Evolutionary conservation across 768 basidiomycete species (phyloP).

Genomic region (Amanita muscaria): DNA sequence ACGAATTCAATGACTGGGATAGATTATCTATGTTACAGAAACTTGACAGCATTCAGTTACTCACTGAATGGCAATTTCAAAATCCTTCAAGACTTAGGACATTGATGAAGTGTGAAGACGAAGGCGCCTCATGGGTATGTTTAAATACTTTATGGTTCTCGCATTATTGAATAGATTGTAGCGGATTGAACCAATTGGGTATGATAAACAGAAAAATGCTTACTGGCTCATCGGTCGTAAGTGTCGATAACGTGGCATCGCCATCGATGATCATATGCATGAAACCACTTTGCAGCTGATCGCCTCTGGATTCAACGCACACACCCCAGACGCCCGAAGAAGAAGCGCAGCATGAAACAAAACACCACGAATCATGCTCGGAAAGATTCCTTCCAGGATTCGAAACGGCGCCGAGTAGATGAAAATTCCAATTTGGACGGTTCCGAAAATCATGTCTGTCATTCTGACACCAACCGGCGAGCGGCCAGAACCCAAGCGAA

Average conservation of each 20-base stretch:
- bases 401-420: constrained; percentile 5
- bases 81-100: constrained; percentile 60
- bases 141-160: constrained; percentile 4
- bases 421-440: not conserved
- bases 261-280: not conserved
- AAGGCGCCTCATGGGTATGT: constrained; percentile 68
- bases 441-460: not conserved
- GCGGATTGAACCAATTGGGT: constrained; percentile 83
- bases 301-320: constrained; percentile 83
- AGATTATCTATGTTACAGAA: constrained; percentile 63
- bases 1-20: constrained; percentile 48
- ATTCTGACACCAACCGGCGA: constrained; percentile 30
- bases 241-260: constrained; percentile 14
- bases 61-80: constrained; percentile 85
- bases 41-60: constrained; percentile 62
- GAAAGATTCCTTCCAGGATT: constrained; percentile 8
- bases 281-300: constrained; percentile 39
- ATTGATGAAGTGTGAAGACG: constrained; percentile 75
- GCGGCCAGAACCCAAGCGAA: constrained; percentile 70
- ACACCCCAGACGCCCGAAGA: constrained; percentile 39
- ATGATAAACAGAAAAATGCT: constrained; percentile 67
- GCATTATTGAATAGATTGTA: constrained; percentile 19
- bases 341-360: constrained; percentile 32
- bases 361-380: constrained; percentile 10
- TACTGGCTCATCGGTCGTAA: constrained; percentile 83